These are phyloP conservation scores for Esteya vermicola DNA, from an alignment of 2,329 filamentous ascomycete species.

Conservation along the genomic window DNA sequence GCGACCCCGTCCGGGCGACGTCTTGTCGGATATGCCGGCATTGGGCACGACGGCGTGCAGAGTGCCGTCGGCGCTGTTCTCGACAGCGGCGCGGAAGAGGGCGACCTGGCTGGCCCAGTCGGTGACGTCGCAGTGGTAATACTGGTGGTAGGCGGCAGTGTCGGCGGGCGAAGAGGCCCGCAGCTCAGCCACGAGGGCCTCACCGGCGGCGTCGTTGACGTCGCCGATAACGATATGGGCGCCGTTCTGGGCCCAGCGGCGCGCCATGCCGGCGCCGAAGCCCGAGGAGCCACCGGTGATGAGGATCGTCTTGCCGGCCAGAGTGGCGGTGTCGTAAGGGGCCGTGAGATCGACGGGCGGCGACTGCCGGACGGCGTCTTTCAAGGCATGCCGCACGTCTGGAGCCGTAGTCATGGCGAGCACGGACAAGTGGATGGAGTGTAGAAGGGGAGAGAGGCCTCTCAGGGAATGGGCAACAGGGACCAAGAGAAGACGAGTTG, in stretches of 20 bases:
- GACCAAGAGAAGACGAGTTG: too few species aligned
- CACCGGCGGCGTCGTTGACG: conserved; percentile 38
- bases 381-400: too few species aligned
- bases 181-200: conserved; percentile 37
- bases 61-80: conserved; percentile 35
- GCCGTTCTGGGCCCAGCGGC: conserved; percentile 36
- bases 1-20: conserved; percentile 12
- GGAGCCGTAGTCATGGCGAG: too few species aligned
- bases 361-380: conserved; percentile 5
- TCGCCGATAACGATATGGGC: conserved; percentile 52
- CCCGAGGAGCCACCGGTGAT: conserved; percentile 52
- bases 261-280: conserved; percentile 38
- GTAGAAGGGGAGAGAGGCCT: too few species aligned
- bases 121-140: conserved; percentile 47
- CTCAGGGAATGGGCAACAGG: too few species aligned
- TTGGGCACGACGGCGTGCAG: conserved; percentile 53
- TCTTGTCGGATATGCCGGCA: conserved; percentile 39
- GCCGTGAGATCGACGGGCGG: conserved; percentile 28
- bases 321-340: conserved; percentile 27
- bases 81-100: conserved; percentile 44
- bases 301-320: conserved; percentile 40
- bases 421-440: too few species aligned
- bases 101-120: conserved; percentile 48
- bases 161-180: conserved; percentile 25
- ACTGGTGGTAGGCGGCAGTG: conserved; percentile 38